Conservation (phyloP, 1,284 basidiomycete genomes). For the Moesziomyces antarcticus region DNA sequence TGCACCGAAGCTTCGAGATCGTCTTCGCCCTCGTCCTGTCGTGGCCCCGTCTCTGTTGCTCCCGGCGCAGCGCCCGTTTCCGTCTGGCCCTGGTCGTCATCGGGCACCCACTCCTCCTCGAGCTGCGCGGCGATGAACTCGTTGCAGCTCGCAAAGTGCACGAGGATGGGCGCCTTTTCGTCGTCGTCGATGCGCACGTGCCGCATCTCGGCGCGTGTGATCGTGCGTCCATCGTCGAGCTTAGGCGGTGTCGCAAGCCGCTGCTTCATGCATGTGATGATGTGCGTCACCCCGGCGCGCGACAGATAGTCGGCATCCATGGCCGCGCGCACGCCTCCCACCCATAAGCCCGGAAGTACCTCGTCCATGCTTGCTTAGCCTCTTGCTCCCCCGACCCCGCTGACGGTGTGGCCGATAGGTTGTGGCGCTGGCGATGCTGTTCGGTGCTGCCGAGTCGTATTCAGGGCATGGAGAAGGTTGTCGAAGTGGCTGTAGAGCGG, state of each 20-base stretch:
- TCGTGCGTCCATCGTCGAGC: conserved; percentile 38
- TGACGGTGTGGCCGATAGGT: no score
- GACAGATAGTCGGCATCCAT: conserved; percentile 54
- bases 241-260: conserved; percentile 43
- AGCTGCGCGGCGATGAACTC: conserved; percentile 63
- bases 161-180: conserved; percentile 66
- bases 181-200: conserved; percentile 68
- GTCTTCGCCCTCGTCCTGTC: background rate
- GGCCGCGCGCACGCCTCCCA: conserved; percentile 57
- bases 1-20: conserved; percentile 12
- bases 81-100: conserved; percentile 2
- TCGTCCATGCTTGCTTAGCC: conserved; percentile 53
- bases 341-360: conserved; percentile 59
- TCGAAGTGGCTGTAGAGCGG: background rate
- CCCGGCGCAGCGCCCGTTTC: background rate
- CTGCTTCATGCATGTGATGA: conserved; percentile 60
- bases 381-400: no score
- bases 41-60: no score
- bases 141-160: conserved; percentile 63
- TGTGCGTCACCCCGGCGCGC: conserved; percentile 53
- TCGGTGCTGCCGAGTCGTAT: background rate
- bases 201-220: conserved; percentile 54
- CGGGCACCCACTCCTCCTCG: conserved; percentile 45
- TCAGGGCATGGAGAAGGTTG: background rate
- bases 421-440: no score